phyloP scores from a whole-genome alignment of 192 early-diverging fungal species.

The Globomyces pollinis-pini region DNA sequence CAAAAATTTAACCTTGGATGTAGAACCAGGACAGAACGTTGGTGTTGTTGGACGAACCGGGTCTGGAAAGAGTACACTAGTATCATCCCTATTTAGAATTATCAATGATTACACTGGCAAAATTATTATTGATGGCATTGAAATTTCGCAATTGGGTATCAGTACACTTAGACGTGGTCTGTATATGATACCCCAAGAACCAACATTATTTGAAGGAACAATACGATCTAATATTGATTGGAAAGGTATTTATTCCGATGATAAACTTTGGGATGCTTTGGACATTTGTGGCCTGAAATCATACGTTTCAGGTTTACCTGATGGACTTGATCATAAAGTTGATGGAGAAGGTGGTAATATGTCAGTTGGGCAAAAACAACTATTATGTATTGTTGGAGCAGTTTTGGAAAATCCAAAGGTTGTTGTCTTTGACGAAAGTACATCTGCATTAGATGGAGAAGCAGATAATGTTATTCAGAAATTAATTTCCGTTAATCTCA shows the following conservation, averaged over 20 bases:
- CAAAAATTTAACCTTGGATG: conserved; percentile 21
- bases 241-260: conserved; percentile 46
- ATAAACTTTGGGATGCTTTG: conserved; percentile 60
- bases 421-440: conserved; percentile 46
- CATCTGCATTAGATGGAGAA: conserved; percentile 11
- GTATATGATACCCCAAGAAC: conserved; percentile 24
- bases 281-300: conserved; percentile 59
- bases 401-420: conserved; percentile 40
- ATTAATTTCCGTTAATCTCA: conserved; percentile 21
- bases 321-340: conserved; percentile 61
- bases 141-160: conserved; percentile 22
- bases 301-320: conserved; percentile 46
- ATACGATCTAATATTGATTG: conserved; percentile 58
- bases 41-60: conserved; percentile 84
- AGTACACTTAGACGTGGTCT: conserved; percentile 6
- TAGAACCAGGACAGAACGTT: conserved; percentile 56
- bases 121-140: conserved; percentile 59
- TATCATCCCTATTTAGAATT: conserved; percentile 37
- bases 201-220: conserved; percentile 1
- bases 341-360: conserved; percentile 62
- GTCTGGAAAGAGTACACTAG: conserved; percentile 61
- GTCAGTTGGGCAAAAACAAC: conserved; percentile 57
- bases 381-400: conserved; percentile 53
- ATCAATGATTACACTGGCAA: conserved; percentile 26
- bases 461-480: conserved; percentile 14